Evolutionary conservation across 306 rosid genomes (phyloP).

Genomic region (Rosa persica): DNA sequence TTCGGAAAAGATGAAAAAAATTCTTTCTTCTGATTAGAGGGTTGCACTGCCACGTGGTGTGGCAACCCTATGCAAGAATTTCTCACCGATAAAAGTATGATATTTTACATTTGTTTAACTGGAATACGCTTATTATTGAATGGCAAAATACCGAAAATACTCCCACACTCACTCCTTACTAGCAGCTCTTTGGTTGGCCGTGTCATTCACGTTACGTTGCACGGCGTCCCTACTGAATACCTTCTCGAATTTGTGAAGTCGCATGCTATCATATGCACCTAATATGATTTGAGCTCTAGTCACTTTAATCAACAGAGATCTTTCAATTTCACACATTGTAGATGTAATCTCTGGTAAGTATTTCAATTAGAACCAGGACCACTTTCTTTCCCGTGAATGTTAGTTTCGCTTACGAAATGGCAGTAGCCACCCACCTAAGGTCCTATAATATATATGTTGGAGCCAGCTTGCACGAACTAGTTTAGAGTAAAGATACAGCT

Average conservation of each 20-base stretch:
- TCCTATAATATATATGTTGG: not conserved
- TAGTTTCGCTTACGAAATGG: slow-evolving; percentile 3
- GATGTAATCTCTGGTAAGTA: not conserved
- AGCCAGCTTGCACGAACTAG: slow-evolving; percentile 29
- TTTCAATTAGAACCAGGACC: not conserved
- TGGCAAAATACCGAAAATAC: too few relatives aligned
- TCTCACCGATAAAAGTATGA: too few relatives aligned
- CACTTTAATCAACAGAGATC: slow-evolving; percentile 1
- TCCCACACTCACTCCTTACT: too few relatives aligned
- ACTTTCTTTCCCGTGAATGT: slow-evolving; percentile 5
- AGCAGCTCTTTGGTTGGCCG: too few relatives aligned
- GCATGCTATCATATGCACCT: not conserved
- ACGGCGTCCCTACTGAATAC: not conserved
- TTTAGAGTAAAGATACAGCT: slow-evolving; percentile 29
- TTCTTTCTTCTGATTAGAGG: too few relatives aligned
- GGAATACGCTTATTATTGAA: too few relatives aligned
- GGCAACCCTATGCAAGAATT: too few relatives aligned
- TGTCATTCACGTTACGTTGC: too few relatives aligned
- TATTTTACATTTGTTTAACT: too few relatives aligned
- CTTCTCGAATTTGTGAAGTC: not conserved
- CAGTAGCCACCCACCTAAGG: not conserved
- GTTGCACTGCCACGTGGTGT: too few relatives aligned
- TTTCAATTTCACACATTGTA: not conserved
- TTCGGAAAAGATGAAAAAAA: too few relatives aligned
- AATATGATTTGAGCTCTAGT: not conserved